Evolutionary conservation across 2,329 filamentous ascomycete genomes (phyloP).

Genomic region (Diplodia corticola): DNA sequence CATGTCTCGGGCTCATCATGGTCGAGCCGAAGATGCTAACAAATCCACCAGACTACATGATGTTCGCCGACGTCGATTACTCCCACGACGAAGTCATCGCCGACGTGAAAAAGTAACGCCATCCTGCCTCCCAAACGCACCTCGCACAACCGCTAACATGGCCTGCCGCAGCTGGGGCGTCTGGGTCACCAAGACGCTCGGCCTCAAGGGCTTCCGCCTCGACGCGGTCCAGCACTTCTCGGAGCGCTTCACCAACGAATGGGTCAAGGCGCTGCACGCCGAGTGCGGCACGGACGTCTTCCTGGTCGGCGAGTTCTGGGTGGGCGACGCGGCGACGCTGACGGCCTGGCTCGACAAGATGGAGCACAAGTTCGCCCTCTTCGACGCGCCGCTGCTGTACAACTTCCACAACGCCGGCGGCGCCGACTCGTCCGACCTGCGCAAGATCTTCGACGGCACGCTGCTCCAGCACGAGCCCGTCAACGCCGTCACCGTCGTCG

Average conservation of each 20-base stretch:
- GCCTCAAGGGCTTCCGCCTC: slow-evolving; percentile 66
- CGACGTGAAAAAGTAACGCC: slow-evolving; percentile 54
- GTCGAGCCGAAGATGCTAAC: not conserved
- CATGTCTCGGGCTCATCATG: too few relatives aligned
- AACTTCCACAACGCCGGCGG: slow-evolving; percentile 50
- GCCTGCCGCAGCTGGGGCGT: slow-evolving; percentile 57
- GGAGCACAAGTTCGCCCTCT: slow-evolving; percentile 60
- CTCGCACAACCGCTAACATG: slow-evolving; percentile 38
- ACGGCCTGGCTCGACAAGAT: slow-evolving; percentile 59
- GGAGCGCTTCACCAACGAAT: slow-evolving; percentile 64
- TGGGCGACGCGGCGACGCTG: slow-evolving; percentile 57
- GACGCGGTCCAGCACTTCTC: slow-evolving; percentile 75
- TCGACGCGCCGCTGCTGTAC: slow-evolving; percentile 68
- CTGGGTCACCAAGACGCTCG: slow-evolving; percentile 64
- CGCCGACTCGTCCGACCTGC: slow-evolving; percentile 51
- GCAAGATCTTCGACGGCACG: slow-evolving; percentile 63
- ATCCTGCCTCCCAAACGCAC: not conserved
- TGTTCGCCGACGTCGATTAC: slow-evolving; percentile 73
- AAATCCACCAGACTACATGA: slow-evolving; percentile 58
- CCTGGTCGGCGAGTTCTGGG: slow-evolving; percentile 71
- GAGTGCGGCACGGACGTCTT: slow-evolving; percentile 59
- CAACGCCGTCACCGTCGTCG: slow-evolving; percentile 64
- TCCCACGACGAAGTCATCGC: slow-evolving; percentile 62
- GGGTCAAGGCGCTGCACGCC: slow-evolving; percentile 57
- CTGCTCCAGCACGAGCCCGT: slow-evolving; percentile 57